Base-by-base conservation (phyloP, 176 grass and related monocot species). In the Aegilops tauschii region DNA sequence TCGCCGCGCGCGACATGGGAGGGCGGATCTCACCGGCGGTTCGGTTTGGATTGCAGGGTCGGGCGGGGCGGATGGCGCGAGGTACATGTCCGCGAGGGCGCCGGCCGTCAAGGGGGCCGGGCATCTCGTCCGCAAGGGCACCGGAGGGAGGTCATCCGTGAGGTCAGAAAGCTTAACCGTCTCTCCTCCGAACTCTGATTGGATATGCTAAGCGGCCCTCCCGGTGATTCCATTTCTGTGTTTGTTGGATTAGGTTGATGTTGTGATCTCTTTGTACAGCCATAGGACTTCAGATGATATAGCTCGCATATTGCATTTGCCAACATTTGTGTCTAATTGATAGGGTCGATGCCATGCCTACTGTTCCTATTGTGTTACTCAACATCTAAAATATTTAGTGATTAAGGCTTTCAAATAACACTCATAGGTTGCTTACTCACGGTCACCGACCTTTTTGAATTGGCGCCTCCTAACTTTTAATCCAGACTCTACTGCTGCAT, bases 81-180 rank as follows among this genome's bases (percentile, higher is more conserved):
- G 94, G 81, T 76, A 78, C 73, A 79, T 85, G 66, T 91, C 89
- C 16, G 85, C 85, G 17, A 54, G 76, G 89, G 59, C 92, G 62
- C 85, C 94, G 61, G 89, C 88, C 11, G 84, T 94, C 59, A 94
- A 96, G 80, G 97, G 94, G 34, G 11, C 88, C 4, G 97, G 92
- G 40, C 81, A 93, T 86, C 76, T 99, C 79, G 85, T 99, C 71
- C 90, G 94, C 77, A 96, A 99, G 87, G 97, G 97, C 25, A 99
- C 97, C 6, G 94, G 97, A 17, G 97, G 97, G 68, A 87, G 97
- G 77, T 99, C 94, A 0, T 99, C 92, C 3, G 97, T 98, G 42
- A 98, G 94, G 97, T 92, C 1, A 58, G 79, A 85, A 4, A 13
- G 6, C 63, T 87, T 27, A n/a, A 9, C 5, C 35, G 0, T 65